Evolutionary conservation across 1,139 yeast genomes (phyloP).

Genomic region (Kurtzmaniella quercitrusa): DNA sequence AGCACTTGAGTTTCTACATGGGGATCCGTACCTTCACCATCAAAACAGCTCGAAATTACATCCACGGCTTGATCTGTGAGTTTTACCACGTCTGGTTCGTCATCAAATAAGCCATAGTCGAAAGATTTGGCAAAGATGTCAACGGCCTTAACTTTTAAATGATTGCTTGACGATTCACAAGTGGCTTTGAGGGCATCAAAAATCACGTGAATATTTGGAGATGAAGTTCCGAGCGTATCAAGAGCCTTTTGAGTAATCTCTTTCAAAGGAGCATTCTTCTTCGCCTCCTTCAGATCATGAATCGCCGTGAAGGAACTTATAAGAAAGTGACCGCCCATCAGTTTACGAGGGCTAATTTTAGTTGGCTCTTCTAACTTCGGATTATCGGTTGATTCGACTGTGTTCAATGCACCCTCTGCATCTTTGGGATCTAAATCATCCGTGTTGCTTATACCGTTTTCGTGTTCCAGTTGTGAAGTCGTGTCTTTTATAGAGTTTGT

Average conservation of each 20-base stretch:
- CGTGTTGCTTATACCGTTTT: background rate
- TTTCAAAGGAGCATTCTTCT: constrained; percentile 34
- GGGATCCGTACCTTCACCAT: constrained; percentile 88
- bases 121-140: constrained; percentile 45
- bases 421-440: background rate
- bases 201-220: constrained; percentile 32
- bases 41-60: constrained; percentile 80
- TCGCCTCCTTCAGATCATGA: constrained; percentile 29
- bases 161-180: constrained; percentile 32
- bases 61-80: constrained; percentile 83
- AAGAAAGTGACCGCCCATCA: constrained; percentile 5
- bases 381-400: background rate
- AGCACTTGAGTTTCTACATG: constrained; percentile 88
- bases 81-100: constrained; percentile 41
- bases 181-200: constrained; percentile 40
- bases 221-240: constrained; percentile 26
- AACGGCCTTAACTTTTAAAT: constrained; percentile 36
- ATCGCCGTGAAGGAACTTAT: constrained; percentile 7
- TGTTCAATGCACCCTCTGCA: background rate
- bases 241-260: constrained; percentile 32
- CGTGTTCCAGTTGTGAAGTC: background rate
- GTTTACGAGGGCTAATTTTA: background rate
- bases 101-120: constrained; percentile 40
- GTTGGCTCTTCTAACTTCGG: constrained; percentile 1
- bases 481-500: background rate